Base-by-base conservation (phyloP, 2,329 filamentous ascomycete species). In the Huntiella bhutanensis region DNA sequence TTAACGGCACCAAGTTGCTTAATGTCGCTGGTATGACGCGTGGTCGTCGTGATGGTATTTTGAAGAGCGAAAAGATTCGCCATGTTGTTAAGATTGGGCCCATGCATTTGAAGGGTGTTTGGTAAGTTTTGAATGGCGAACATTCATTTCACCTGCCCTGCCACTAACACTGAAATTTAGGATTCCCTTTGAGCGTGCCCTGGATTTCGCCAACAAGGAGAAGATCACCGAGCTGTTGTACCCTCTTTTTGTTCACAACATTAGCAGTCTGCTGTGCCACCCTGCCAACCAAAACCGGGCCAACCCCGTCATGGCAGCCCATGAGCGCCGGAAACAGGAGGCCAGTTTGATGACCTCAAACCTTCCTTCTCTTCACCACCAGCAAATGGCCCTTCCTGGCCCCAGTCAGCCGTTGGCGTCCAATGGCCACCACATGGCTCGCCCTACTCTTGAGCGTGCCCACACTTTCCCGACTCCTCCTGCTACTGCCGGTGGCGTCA, bases 181-280 rank as follows among this genome's bases (percentile, higher is more conserved):
- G 87, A 98, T 98, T 57, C 91, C 91, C 2, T 96, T 93, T 56
- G 91, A 96, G 55, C 80, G 91, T 53, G 91, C 91, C n/a, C 67
- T 98, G 46, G 91, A 96, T 56, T 96, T 98, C 60, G 91, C 91
- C 53, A 98, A 98, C 68, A 96, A 95, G 71, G 91, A 98, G 64
- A 96, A 96, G 66, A 98, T 96, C 53, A 96, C 91, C 0, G 88
- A 96, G 63, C 68, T 87, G 41, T 67, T 96, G 46, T 98, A 96
- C 61, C 91, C 91, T 45, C 69, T 98, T 42, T 98, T 98, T 60
- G 91, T 96, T 35, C 87, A 96, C 63, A 93, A 96, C 63, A 96
- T 96, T 59, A 85, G 85, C 50, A 82, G 85, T 49, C 70, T 96
- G 53, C 73, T 96, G 43, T 96, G 95, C 62, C 88, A 96, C 60